Base-by-base conservation (phyloP, 2,329 filamentous ascomycete genomes). In the Magnaporthiopsis poae region DNA sequence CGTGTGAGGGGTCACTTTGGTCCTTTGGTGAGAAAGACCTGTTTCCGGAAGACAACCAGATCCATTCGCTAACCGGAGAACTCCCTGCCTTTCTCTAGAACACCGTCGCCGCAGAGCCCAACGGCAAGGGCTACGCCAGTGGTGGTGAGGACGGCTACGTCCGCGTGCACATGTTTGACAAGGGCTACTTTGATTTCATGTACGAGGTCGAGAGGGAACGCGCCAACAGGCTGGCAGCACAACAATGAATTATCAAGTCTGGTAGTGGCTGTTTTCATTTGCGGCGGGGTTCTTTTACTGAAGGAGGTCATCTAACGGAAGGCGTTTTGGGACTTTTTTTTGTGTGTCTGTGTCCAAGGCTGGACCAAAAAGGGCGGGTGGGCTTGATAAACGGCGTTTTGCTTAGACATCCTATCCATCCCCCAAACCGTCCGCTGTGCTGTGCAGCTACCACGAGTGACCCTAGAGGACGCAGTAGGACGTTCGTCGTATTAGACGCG, bases 121-220 rank as follows among this genome's bases (percentile, higher is more conserved):
- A 89, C 68, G 95, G 95, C 74, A 93, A 90, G 76, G 88, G 91
- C 74, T 99, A 99, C 81, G 93, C 92, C 74, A 94, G 90, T 75
- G 95, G 95, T 73, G 94, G 93, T 80, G 95, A 99, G 82, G 95
- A 99, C 80, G 95, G 95, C 75, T 99, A 99, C 81, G 94, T 99
- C 71, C 91, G 95, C 75, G 89, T 98, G 72, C 95, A 99, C 81
- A 92, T 96, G 80, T 99, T 99, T 80, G 95, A 99, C 82, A 96
- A 96, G 85, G 87, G 90, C 69, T 99, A 97, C 85, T 98, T 95
- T 78, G 95, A 99, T 80, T 99, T 99, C 82, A 87, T 90, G 84
- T 99, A 96, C 79, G 95, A 99, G 84, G 95, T 98, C 69, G 95
- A 99, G 87, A 86, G 93, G 79, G 93, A 97, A 82, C 80, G 82